Evolutionary conservation across 441 rosid species (phyloP), one percentile per base, ranked within the genome.

Genomic region (Flueggea neowawraea): DNA sequence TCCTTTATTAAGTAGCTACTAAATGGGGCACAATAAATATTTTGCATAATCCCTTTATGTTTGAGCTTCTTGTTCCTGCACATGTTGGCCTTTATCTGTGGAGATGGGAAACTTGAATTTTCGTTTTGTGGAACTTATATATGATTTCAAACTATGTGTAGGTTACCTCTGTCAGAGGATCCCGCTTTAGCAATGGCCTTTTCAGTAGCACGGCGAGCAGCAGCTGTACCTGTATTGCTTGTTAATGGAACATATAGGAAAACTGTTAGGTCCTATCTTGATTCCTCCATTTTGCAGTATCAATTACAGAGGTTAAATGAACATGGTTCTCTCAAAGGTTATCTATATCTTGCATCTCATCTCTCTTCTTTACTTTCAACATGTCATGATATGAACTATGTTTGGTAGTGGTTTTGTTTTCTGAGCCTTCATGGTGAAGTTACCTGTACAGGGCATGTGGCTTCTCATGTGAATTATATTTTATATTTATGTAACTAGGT

Each of bases 171-270:
- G 65, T 87, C 99, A 11, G 99, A 95, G 80, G 99, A 95, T 81
- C 95, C 96, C 78, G 96, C 99, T 65, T 76, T 95, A 71, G 98
- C 98, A 69, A 95, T 95, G 99, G 99, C 98, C 55, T 92, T 95
- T 75, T 92, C 99, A 54, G 99, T 90, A 71, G 82, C 97, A 54
- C 84, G 98, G 57, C 79, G 98, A 77, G 98, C 98, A 73, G 97
- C 99, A 66, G 98, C 97, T 67, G 92, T 92, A 55, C 99, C 99
- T 28, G 59, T 87, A 45, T 85, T 95, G 64, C 99, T 95, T 57
- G 97, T 92, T 52, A 95, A 95, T 81, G 99, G 99, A 77, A 95
- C 99, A 49, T 92, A 95, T 68, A 76, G 99, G 72, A 95, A 88
- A 79, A 89, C 92, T 12, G 74, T 87, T 60, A 87, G 98, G 66